Conservation (phyloP, 1,139 yeast species). For the Cylindricascospora bacillispora region DNA sequence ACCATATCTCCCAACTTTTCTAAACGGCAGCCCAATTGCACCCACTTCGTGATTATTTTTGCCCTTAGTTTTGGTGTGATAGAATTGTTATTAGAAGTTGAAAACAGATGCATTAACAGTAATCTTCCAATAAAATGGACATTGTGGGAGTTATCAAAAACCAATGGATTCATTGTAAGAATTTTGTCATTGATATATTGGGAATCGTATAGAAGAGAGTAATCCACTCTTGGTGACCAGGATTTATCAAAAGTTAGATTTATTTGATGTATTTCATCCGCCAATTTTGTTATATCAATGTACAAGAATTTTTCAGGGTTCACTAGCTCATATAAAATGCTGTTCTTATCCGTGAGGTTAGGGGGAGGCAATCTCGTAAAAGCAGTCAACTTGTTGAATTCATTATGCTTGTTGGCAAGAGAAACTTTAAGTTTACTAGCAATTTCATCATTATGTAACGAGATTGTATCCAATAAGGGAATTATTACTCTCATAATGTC, state of each 20-base stretch:
- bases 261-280: conserved; percentile 43
- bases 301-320: conserved; percentile 31
- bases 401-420: conserved; percentile 31
- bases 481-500: conserved; percentile 33
- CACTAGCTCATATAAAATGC: conserved; percentile 6
- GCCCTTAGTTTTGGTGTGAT: conserved; percentile 39
- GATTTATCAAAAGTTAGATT: conserved; percentile 41
- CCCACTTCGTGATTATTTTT: conserved; percentile 66
- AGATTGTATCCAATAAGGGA: conserved; percentile 33
- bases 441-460: conserved; percentile 34
- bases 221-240: conserved; percentile 70
- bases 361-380: conserved; percentile 7
- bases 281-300: conserved; percentile 38
- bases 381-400: conserved; percentile 28
- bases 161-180: conserved; percentile 32
- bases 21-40: conserved; percentile 64
- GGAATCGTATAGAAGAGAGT: conserved; percentile 40
- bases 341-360: conserved; percentile 1
- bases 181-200: conserved; percentile 29
- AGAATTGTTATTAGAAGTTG: conserved; percentile 15
- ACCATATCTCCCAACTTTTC: conserved; percentile 87
- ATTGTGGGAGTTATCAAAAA: conserved; percentile 56
- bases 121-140: conserved; percentile 69
- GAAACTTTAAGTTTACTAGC: conserved; percentile 33
- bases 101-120: conserved; percentile 57